These are phyloP conservation scores for Aspergillus candidus DNA, from an alignment of 2,329 filamentous ascomycete species.

Conservation along the genomic window DNA sequence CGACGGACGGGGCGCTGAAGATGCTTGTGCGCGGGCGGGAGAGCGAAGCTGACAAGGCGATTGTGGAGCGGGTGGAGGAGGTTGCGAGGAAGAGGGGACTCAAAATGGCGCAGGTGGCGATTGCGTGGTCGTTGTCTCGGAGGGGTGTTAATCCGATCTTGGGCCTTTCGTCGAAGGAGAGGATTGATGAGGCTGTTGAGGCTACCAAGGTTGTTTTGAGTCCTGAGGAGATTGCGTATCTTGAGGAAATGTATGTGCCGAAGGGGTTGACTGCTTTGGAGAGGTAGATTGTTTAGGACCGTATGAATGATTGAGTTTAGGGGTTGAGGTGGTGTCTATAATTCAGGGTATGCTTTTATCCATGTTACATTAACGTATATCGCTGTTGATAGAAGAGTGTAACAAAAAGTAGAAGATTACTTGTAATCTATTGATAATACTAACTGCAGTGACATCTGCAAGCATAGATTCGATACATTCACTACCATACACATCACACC, in stretches of 20 bases:
- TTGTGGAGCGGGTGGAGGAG: conserved; percentile 52
- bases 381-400: too few relatives aligned
- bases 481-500: too few relatives aligned
- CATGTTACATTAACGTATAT: too few relatives aligned
- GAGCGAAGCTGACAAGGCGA: conserved; percentile 46
- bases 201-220: conserved; percentile 44
- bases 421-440: too few relatives aligned
- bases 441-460: too few relatives aligned
- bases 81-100: conserved; percentile 52
- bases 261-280: conserved; percentile 34
- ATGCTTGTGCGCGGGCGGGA: conserved; percentile 37
- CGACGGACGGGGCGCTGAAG: conserved; percentile 41
- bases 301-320: too few relatives aligned
- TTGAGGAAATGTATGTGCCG: conserved; percentile 58
- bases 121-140: conserved; percentile 56
- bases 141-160: conserved; percentile 54
- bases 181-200: conserved; percentile 57
- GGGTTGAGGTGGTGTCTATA: too few relatives aligned
- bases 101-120: conserved; percentile 59
- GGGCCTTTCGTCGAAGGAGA: conserved; percentile 52
- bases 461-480: too few relatives aligned
- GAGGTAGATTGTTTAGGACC: conserved; percentile 10
- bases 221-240: conserved; percentile 54
- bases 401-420: too few relatives aligned
- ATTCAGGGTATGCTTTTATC: too few relatives aligned